Percentiles rank a stretch among this genome's conserved stretches.
Conservation (phyloP, 306 rosid genomes). For the Acacia crassicarpa region DNA sequence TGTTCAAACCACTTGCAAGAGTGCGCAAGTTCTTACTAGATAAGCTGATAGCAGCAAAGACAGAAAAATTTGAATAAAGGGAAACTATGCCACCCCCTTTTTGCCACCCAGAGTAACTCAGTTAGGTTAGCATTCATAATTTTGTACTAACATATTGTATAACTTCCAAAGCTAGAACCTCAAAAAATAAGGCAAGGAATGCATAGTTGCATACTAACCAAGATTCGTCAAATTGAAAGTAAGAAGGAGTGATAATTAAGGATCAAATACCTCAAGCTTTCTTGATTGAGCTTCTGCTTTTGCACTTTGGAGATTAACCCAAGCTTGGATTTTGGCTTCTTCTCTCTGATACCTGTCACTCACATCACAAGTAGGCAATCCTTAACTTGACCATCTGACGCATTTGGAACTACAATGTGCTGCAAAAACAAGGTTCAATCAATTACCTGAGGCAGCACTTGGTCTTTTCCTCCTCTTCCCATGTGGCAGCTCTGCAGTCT, state of each 20-base stretch:
- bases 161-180: background rate
- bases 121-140: background rate
- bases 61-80: background rate
- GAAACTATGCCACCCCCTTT: background rate
- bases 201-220: slow-evolving; percentile 28
- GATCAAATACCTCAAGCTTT: slow-evolving; percentile 86
- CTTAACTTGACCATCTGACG: background rate
- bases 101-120: background rate
- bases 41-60: background rate
- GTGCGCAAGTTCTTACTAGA: background rate
- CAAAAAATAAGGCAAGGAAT: slow-evolving; percentile 1
- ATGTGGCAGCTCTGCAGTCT: slow-evolving; percentile 67
- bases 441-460: slow-evolving; percentile 81
- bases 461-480: slow-evolving; percentile 89
- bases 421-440: background rate
- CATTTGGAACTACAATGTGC: slow-evolving; percentile 4
- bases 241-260: slow-evolving; percentile 16
- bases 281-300: slow-evolving; percentile 97
- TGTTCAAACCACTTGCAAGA: slow-evolving; percentile 1
- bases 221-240: background rate
- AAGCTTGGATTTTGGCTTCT: slow-evolving; percentile 96
- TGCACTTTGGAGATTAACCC: slow-evolving; percentile 96
- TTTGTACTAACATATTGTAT: background rate
- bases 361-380: slow-evolving; percentile 17
- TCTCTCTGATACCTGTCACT: slow-evolving; percentile 84